phyloP scores from a whole-genome alignment of 192 early-diverging fungal species.

The Entomortierella chlamydospora region DNA sequence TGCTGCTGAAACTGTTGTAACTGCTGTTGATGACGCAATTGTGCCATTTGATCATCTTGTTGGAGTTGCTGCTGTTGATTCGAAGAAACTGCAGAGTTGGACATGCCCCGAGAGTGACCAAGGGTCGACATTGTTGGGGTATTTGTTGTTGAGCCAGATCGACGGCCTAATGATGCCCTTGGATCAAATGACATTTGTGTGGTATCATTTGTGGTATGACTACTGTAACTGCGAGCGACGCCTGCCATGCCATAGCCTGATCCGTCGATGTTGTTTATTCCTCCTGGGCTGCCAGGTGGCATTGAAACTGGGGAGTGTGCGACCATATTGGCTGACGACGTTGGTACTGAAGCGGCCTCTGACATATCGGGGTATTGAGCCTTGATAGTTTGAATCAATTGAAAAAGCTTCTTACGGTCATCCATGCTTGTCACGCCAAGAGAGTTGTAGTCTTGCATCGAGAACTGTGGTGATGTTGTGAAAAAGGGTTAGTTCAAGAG shows the following conservation, averaged over 20 bases:
- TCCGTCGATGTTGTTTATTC: slow-evolving; percentile 5
- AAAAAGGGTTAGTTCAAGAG: background rate
- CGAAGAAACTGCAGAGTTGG: slow-evolving; percentile 1
- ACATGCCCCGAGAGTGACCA: slow-evolving; percentile 31
- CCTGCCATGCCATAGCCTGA: slow-evolving; percentile 18
- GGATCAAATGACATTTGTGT: slow-evolving; percentile 20
- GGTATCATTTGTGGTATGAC: slow-evolving; percentile 12
- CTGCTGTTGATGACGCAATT: slow-evolving; percentile 18
- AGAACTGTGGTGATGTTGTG: slow-evolving; percentile 60
- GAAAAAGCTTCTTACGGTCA: slow-evolving; percentile 68
- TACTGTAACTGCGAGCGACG: slow-evolving; percentile 29
- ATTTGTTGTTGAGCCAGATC: slow-evolving; percentile 27
- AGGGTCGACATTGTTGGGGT: slow-evolving; percentile 4
- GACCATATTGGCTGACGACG: slow-evolving; percentile 1
- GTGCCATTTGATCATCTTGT: slow-evolving; percentile 16
- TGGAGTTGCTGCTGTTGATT: slow-evolving; percentile 27
- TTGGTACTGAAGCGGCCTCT: slow-evolving; percentile 15
- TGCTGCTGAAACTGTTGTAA: slow-evolving; percentile 30
- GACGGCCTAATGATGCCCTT: slow-evolving; percentile 35
- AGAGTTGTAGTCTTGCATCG: slow-evolving; percentile 78
- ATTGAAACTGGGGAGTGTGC: background rate
- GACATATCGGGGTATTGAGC: slow-evolving; percentile 37
- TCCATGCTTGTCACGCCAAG: slow-evolving; percentile 70
- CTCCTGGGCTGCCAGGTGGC: background rate
- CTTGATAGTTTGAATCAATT: slow-evolving; percentile 56